Evolutionary conservation across 768 basidiomycete genomes (phyloP), one percentile per base, ranked within the genome.

Genomic region (Lenzites betulinus): DNA sequence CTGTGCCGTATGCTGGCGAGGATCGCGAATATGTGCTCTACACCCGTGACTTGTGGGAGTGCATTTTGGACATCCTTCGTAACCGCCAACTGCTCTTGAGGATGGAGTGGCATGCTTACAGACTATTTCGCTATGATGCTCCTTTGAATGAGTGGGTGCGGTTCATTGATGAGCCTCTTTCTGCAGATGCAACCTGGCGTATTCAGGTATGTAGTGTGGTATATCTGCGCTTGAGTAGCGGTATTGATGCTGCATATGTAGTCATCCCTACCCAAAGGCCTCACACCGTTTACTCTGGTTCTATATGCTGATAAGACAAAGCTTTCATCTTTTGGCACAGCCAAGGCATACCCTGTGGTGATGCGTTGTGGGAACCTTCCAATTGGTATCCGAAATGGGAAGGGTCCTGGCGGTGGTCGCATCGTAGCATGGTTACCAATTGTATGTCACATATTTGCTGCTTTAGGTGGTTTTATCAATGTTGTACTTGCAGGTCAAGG

Each of bases 131-230:
- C 15, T 65, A 42, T 35, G 43, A 64, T 57, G 65, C 56, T 6
- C n/a, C n/a, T n/a, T n/a, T n/a, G n/a, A 28, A 35, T 18, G 7
- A 6, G 13, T 67, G 47, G 46, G 46, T 61, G 1, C 41, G 50
- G 7, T 65, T 61, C 43, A 7, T 51, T 3, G 39, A 66, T 60
- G 67, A 67, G 26, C 67, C 67, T 15, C 59, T 46, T 42, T 65
- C 67, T 1, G 64, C 59, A 6, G 43, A 57, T 46, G n/a, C 7
- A n/a, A 46, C 18, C 8, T 65, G 61, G 61, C 33, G 51, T 1
- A 42, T 64, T 18, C 67, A 66, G 62, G 67, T 67, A n/a, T n/a
- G n/a, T n/a, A n/a, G n/a, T n/a, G n/a, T n/a, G n/a, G n/a, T n/a
- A n/a, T n/a, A n/a, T n/a, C n/a, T n/a, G n/a, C n/a, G n/a, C n/a